A percentile compares a stretch with the other conserved stretches of the same genome.
These are phyloP conservation scores for Tardiomyces digboiensis DNA, from an alignment of 1,139 yeast species.

Conservation along the genomic window DNA sequence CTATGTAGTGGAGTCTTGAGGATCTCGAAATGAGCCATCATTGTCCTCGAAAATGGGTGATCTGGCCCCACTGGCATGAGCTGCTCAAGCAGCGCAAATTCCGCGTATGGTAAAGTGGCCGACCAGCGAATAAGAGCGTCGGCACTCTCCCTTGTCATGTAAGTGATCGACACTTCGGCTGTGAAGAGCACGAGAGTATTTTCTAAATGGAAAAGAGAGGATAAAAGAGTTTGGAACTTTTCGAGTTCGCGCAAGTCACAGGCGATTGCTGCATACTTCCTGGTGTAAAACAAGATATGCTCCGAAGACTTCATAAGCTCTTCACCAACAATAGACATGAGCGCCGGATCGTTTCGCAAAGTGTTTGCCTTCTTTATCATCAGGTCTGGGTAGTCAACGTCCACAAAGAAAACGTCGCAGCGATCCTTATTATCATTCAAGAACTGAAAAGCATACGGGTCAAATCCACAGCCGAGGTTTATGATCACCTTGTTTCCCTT, in stretches of 20 bases:
- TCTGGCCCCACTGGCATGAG: conserved; percentile 51
- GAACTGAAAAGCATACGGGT: conserved; percentile 54
- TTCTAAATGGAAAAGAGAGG: conserved; percentile 20
- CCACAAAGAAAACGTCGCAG: conserved; percentile 43
- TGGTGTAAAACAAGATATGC: conserved; percentile 33
- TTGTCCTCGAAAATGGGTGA: conserved; percentile 65
- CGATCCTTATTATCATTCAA: conserved; percentile 17
- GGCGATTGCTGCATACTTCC: conserved; percentile 50
- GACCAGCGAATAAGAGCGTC: conserved; percentile 50
- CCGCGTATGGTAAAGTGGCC: conserved; percentile 41
- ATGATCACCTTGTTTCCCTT: conserved; percentile 32
- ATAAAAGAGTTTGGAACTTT: conserved; percentile 33
- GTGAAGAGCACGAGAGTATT: conserved; percentile 46
- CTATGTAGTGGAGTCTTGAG: conserved; percentile 64
- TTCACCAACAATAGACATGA: conserved; percentile 38
- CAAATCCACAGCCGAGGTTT: conserved; percentile 74
- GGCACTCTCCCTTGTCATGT: conserved; percentile 65
- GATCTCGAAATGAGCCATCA: conserved; percentile 63
- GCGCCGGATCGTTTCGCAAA: conserved; percentile 40
- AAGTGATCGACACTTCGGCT: conserved; percentile 79
- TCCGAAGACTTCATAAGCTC: conserved; percentile 9
- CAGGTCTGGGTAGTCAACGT: conserved; percentile 69
- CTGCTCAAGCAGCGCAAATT: conserved; percentile 64
- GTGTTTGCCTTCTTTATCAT: conserved; percentile 43
- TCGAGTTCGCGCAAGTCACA: conserved; percentile 54